These are phyloP conservation scores for Thalassiosira livingstoniorum DNA, from an alignment of 352 stramenopile genomes.

Conservation along the genomic window DNA sequence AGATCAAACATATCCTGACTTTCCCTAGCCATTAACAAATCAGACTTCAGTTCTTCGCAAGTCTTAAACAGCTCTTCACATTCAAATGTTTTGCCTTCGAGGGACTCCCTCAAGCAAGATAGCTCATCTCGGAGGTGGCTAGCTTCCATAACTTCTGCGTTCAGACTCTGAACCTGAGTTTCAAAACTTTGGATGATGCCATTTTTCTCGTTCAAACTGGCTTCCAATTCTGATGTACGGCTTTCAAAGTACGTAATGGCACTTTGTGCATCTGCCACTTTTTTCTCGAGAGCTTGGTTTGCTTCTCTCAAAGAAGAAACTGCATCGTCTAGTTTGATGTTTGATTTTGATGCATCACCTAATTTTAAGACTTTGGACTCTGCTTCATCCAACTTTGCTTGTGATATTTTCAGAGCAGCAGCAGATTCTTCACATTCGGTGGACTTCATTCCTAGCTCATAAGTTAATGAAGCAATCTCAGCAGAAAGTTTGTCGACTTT, in stretches of 20 bases:
- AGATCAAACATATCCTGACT: constrained; percentile 19
- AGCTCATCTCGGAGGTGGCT: constrained; percentile 34
- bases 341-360: constrained; percentile 6
- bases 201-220: constrained; percentile 29
- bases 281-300: constrained; percentile 24
- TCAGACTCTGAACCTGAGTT: constrained; percentile 35
- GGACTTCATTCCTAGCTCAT: constrained; percentile 44
- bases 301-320: constrained; percentile 16
- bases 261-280: constrained; percentile 18
- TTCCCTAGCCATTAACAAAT: constrained; percentile 32
- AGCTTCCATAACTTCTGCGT: constrained; percentile 19
- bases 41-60: constrained; percentile 39
- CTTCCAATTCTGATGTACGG: constrained; percentile 44
- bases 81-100: constrained; percentile 45
- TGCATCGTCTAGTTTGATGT: constrained; percentile 5
- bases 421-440: constrained; percentile 42
- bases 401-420: constrained; percentile 32
- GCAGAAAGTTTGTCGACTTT: constrained; percentile 49
- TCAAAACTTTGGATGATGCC: constrained; percentile 24
- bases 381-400: constrained; percentile 41
- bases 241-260: constrained; percentile 16
- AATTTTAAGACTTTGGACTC: constrained; percentile 33
- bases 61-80: constrained; percentile 18
- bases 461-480: constrained; percentile 54
- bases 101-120: constrained; percentile 5